Evolutionary conservation across 164 flowering plant species (phyloP), one percentile per base, ranked within the genome.

Genomic region (Stephania cephalantha): DNA sequence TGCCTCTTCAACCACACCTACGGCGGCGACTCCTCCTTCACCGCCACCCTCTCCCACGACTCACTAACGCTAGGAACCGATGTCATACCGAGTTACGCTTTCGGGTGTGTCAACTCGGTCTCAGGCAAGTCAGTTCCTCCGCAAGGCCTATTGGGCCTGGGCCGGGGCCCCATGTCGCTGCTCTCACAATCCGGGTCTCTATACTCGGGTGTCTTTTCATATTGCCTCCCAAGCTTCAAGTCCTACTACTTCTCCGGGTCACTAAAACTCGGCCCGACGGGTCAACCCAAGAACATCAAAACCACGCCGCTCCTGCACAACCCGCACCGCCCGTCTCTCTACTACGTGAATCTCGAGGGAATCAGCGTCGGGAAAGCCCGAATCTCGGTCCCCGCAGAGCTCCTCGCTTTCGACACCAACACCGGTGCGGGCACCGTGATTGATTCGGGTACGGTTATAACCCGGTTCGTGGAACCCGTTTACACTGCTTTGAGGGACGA

Each of bases 241-340:
- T 91, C 97, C 61, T 88, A 85, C 85, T 88, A 86, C 85, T 95
- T 95, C 75, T 91, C 99, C 44, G 96, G 98, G n/a, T 91, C 98
- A 12, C 82, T 95, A 31, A 87, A 81, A 68, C 91, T 95, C 75
- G 99, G 99, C 0, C 90, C 89, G 0, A 18, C 46, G 63, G 90
- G 95, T 29, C 99, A 95, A 74, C 97, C 97, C 82, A 85, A 81
- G 76, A 72, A 2, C 70, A 90, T 91, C 63, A 78, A 68, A 65
- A 86, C 90, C 87, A 95, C 98, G 13, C 98, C 97, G 2, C 90
- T 95, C 35, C 83, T 95, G 0, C 79, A 68, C 1, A 93, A 85
- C 87, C 98, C 96, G 1, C 96, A 80, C 78, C 84, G 97, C 0
- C 94, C 98, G 0, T 89, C 97, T 0, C 80, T 95, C 10, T 93